Evolutionary conservation across 106 monocot genomes (phyloP), one percentile per base, ranked within the genome.

Genomic region (Hemerocallis citrina): DNA sequence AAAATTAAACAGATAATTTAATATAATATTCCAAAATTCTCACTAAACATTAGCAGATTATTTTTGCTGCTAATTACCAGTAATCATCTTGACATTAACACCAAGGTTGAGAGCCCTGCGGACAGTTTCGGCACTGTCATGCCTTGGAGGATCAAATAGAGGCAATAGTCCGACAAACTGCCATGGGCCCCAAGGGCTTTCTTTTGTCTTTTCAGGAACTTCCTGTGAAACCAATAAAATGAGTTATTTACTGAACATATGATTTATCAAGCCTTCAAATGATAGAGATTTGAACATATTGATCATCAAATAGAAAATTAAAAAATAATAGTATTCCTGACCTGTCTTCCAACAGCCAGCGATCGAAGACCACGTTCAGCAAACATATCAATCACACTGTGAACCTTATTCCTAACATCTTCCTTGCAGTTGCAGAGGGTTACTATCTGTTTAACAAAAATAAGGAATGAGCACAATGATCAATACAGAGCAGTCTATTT

Each of bases 291-390:
- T 23, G 13, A 62, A 42, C 2, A 21, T 50, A 17, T 8, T 13
- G 36, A 19, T 10, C 3, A 64, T 50, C 27, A 24, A 4, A 25
- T 57, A 32, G 6, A 49, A 49, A 9, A 49, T 2, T 21, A 48
- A 48, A 51, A 16, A 5, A 2, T 15, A n/a, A 61, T 11, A 40
- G 3, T 19, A 37, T 22, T 24, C 9, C 29, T 30, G 44, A 81
- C 81, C 81, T 82, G 85, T 28, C 81, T 66, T 23, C 56, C 81
- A 29, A 87, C 76, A 59, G 69, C 86, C 32, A 87, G 59, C n/a
- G 86, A 87, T 62, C 86, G 74, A 62, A 87, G 86, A 14, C 86
- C 86, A 52, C 86, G 86, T 38, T 87, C 86, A 6, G 86, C 86
- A 60, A 66, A 87, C 58, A 82, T 87, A 1, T 87, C 86, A 27